Evolutionary conservation across 1,139 yeast species (phyloP), one percentile per base, ranked within the genome.

Genomic region (Martiniozyma asiatica): DNA sequence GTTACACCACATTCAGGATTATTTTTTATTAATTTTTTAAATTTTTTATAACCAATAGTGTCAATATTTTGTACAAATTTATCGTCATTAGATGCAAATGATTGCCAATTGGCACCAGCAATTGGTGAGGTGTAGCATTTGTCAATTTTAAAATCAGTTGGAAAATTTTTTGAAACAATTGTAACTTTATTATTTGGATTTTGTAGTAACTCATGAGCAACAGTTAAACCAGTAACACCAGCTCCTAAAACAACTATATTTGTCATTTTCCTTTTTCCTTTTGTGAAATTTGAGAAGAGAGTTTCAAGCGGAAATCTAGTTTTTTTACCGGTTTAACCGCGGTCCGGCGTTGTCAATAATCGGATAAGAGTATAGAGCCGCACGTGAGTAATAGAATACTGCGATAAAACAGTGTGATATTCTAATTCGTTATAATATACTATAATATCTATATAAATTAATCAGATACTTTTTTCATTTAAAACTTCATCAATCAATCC

Each of bases 71-170:
- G 65, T 26, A 58, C 47, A 6, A 31, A 37, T 2, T 29, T 34
- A 22, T 63, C 65, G 4, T 52, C 54, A 3, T 43, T 36, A 3
- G 38, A 35, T 1, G 68, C 68, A 47, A 63, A 62, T 7, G 68
- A 59, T 25, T 58, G 58, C 69, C 70, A 78, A 51, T 79, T 85
- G 2, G 89, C 92, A 5, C 92, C 92, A 0, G 89, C 89, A 76
- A 80, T 73, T 6, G 76, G 70, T 0, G 82, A 73, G 4, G 87
- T 74, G 44, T 74, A 78, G 8, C 26, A 24, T 10, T 30, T 31
- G 7, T 53, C 53, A 23, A 57, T 48, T 29, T 59, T 51, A 27
- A 57, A 62, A 42, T 68, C 74, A 11, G 66, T 61, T 12, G 87
- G 85, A 25, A 74, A 63, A 40, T 67, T 55, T 15, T 63, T 60